Percentiles rank a stretch among this genome's conserved stretches.
phyloP scores from a whole-genome alignment of 495 filamentous ascomycete genomes.

The Trichoderma virens region DNA sequence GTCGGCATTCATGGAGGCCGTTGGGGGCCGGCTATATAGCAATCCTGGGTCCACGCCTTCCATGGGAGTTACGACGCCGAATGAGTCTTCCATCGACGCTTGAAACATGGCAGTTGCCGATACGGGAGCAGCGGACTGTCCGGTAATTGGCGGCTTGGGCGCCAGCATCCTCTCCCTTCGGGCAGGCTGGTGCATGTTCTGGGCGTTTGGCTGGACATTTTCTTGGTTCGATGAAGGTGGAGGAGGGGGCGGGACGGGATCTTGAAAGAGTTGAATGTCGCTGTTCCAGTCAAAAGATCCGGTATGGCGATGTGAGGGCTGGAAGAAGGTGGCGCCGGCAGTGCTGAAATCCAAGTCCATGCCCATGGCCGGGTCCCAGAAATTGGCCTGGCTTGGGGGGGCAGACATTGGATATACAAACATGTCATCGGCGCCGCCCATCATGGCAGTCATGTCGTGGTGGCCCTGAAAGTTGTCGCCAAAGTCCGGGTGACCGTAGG shows the following conservation, averaged over 20 bases:
- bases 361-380: constrained; percentile 67
- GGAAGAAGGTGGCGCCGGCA: constrained; percentile 26
- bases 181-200: constrained; percentile 16
- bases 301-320: constrained; percentile 27
- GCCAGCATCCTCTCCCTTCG: constrained; percentile 28
- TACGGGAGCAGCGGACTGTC: constrained; percentile 26
- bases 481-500: constrained; percentile 36
- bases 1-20: constrained; percentile 32
- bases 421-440: constrained; percentile 32
- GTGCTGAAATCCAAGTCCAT: constrained; percentile 41
- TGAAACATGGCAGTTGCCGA: constrained; percentile 35
- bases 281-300: constrained; percentile 44
- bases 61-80: constrained; percentile 28
- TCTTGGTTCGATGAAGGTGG: constrained; percentile 27
- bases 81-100: constrained; percentile 32
- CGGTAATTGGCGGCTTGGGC: constrained; percentile 31
- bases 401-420: constrained; percentile 66
- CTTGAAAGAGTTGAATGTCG: constrained; percentile 33
- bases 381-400: constrained; percentile 59
- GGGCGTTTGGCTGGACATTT: not conserved
- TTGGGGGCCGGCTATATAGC: constrained; percentile 38
- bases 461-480: constrained; percentile 30
- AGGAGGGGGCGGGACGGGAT: not conserved
- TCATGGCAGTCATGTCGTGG: constrained; percentile 30
- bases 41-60: constrained; percentile 39